Base-by-base conservation (phyloP, 345 rosid species). In the Tarenaya hassleriana region DNA sequence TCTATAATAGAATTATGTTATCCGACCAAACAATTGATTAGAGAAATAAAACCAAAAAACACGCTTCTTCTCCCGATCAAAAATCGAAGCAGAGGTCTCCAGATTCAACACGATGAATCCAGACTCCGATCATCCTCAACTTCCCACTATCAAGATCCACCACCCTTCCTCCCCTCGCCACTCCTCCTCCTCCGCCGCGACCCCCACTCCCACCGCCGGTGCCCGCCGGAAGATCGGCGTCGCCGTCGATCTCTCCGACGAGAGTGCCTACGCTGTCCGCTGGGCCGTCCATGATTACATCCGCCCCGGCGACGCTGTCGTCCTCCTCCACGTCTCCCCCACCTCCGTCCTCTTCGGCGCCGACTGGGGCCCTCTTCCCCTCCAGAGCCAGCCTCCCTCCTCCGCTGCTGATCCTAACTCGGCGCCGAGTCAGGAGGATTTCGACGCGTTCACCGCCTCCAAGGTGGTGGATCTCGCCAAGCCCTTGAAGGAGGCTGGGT, bases 321-420 rank as follows among this genome's bases (percentile, higher is more conserved):
- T 92, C 68, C 81, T 92, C 49, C 82, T 92, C 75, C 98, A 92
- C 63, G 98, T 92, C n/a, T 79, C 94, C 34, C 94, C 98, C 5
- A 92, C 98, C 50, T 85, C 94, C 62, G 90, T 85, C 29, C 90
- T 92, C 47, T 88, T 75, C 64, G 98, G 98, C 50, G 98, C 98
- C 44, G 98, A 92, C 51, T 92, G 98, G 97, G 98, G 95, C 29
- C 95, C 97, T 1, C 83, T 83, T 16, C 82, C 94, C 50, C 77
- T 66, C 68, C 77, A 66, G 16, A 66, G 60, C 27, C 57, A 52
- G 44, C 58, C 62, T 52, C 32, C 66, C 3, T 47, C 31, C 32
- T 24, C 71, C 19, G 31, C 9, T 53, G 0, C 24, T 8, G 27
- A 58, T 55, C 44, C 63, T 42, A 24, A 58, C 68, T 41, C 63